phyloP scores from a whole-genome alignment of 345 rosid genomes.

The Turnera subulata region DNA sequence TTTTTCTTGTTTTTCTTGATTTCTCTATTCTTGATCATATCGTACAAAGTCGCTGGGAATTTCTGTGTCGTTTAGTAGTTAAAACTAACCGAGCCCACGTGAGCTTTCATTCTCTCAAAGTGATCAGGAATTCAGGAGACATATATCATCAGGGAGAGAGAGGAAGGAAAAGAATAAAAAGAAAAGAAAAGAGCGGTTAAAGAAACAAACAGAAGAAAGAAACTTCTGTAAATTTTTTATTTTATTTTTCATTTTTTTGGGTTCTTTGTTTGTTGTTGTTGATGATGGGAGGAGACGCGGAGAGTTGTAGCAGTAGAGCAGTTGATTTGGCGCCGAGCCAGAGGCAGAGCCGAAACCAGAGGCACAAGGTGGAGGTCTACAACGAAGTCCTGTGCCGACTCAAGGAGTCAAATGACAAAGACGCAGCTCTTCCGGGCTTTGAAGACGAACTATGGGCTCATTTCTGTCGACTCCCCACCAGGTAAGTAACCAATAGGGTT shows the following conservation, averaged over 20 bases:
- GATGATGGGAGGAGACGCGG: constrained; percentile 41
- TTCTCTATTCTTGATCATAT: neutral
- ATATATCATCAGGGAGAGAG: no score
- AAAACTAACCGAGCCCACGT: neutral
- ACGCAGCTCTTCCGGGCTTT: constrained; percentile 37
- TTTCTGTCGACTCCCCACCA: constrained; percentile 46
- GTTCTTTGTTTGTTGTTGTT: neutral
- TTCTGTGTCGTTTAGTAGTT: constrained; percentile 1
- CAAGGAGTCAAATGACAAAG: constrained; percentile 34
- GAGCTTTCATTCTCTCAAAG: neutral
- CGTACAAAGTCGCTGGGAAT: neutral
- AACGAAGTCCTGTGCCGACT: constrained; percentile 44
- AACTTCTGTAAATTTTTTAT: neutral
- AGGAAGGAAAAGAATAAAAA: no score
- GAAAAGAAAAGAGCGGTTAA: no score
- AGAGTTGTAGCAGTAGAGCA: constrained; percentile 54
- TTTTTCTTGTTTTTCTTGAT: neutral
- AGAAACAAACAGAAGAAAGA: neutral
- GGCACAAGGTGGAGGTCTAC: constrained; percentile 46
- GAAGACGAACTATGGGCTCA: constrained; percentile 63
- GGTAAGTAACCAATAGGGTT: no score
- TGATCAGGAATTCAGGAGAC: neutral
- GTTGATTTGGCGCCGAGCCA: constrained; percentile 29
- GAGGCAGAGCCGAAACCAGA: constrained; percentile 32
- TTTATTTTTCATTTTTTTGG: neutral